These are phyloP conservation scores for Mortierella alpina DNA, from an alignment of 192 early-diverging fungal genomes.

Conservation along the genomic window DNA sequence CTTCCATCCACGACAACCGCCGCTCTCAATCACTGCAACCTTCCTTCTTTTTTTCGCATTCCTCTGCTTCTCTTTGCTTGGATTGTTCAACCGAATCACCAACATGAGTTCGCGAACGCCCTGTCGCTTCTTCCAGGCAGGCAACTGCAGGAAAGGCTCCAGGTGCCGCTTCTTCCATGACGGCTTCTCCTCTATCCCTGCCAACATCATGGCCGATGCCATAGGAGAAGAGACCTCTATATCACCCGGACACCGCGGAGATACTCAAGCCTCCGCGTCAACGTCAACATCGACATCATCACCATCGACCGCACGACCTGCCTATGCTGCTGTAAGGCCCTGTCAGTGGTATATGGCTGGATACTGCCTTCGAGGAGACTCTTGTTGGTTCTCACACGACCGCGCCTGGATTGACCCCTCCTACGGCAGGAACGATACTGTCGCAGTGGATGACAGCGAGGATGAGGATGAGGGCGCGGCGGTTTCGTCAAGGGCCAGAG, in stretches of 20 bases:
- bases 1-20: no score
- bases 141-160: conserved; percentile 39
- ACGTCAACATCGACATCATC: not conserved
- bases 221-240: not conserved
- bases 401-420: conserved; percentile 6
- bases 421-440: not conserved
- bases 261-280: not conserved
- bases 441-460: conserved; percentile 4
- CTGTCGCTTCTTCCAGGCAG: conserved; percentile 34
- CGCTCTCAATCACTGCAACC: no score
- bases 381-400: conserved; percentile 51
- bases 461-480: conserved; percentile 9
- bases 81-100: no score
- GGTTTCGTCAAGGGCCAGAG: not conserved
- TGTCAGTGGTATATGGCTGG: conserved; percentile 50
- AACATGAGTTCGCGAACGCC: conserved; percentile 6
- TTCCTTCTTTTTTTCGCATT: no score
- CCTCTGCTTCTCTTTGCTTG: no score
- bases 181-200: conserved; percentile 24
- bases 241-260: not conserved
- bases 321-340: conserved; percentile 19
- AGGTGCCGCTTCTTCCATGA: conserved; percentile 39
- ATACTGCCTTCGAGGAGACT: conserved; percentile 44
- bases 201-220: not conserved
- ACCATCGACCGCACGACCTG: conserved; percentile 6